Evolutionary conservation across 2,329 filamentous ascomycete genomes (phyloP).

Genomic region (Penicillium palitans): DNA sequence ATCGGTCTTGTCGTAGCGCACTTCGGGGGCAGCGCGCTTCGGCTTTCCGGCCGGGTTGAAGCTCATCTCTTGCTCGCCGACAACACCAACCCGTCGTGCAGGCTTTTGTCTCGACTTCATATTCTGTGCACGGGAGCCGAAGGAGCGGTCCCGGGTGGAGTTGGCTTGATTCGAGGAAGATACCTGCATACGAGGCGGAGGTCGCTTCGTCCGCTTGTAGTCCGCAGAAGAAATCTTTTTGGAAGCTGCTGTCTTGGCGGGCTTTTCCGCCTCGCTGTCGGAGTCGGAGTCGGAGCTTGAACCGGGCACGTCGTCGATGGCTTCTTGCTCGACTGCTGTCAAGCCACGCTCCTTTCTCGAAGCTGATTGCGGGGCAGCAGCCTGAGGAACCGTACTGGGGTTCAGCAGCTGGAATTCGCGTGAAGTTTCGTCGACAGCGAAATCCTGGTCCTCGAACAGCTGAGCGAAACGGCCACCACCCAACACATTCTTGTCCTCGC

Average conservation of each 20-base stretch:
- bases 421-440: slow-evolving; percentile 84
- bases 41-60: slow-evolving; percentile 57
- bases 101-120: slow-evolving; percentile 40
- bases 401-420: slow-evolving; percentile 87
- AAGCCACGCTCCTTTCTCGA: slow-evolving; percentile 50
- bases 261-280: slow-evolving; percentile 33
- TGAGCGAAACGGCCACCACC: slow-evolving; percentile 82
- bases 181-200: slow-evolving; percentile 57
- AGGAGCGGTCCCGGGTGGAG: slow-evolving; percentile 55
- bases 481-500: slow-evolving; percentile 63
- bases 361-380: slow-evolving; percentile 13
- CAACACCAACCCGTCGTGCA: slow-evolving; percentile 36
- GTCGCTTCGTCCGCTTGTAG: slow-evolving; percentile 56
- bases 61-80: slow-evolving; percentile 58
- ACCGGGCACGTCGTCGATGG: slow-evolving; percentile 51
- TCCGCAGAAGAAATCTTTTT: slow-evolving; percentile 55
- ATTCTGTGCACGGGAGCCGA: slow-evolving; percentile 56
- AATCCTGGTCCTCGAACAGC: slow-evolving; percentile 91
- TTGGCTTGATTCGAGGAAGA: slow-evolving; percentile 52
- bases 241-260: slow-evolving; percentile 33
- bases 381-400: slow-evolving; percentile 66
- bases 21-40: slow-evolving; percentile 30
- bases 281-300: slow-evolving; percentile 43
- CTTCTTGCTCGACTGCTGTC: slow-evolving; percentile 64
- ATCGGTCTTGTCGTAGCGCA: slow-evolving; percentile 22